Evolutionary conservation across 1,284 basidiomycete species (phyloP), one percentile per base, ranked within the genome.

Genomic region (Pholiota adiposa): DNA sequence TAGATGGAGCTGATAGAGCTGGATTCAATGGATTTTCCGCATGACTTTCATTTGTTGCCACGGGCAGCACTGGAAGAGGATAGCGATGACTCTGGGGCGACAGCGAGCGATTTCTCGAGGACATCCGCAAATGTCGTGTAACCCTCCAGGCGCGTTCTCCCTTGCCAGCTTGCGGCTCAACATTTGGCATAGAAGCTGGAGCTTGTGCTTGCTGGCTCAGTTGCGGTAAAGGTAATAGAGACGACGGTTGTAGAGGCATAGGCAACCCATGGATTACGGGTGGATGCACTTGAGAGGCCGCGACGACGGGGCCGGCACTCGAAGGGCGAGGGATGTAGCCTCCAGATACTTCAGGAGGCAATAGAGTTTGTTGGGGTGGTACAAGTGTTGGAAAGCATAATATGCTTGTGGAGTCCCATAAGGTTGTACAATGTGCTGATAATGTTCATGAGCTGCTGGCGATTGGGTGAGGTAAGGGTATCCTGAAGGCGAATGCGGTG

Each of bases 141-240:
- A 88, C 79, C 18, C 86, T 79, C 3, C 81, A 80, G 18, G 87
- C 83, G 18, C 81, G 79, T 54, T 81, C 79, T 33, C 87, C 88
- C 68, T 87, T 86, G 48, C 85, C 85, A 67, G 85, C 83, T 67
- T 84, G 80, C 3, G 75, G 74, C 44, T 81, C 77, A 27, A 50
- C 56, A 41, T 46, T 53, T 36, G 51, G 41, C 19, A 56, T 16
- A 16, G 58, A 21, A 21, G 25, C 23, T 0, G 54, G 41, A 49
- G 21, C 51, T 59, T 55, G 53, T 8, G 50, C 33, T 27, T 63
- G 41, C 21, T 65, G 61, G 21, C 34, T 57, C 25, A 62, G n/a
- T 2, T 62, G 50, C 58, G 41, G 62, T 23, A 59, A 51, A 52
- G 67, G 61, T 29, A 61, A 41, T 53, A 64, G 31, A 44, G 56